Evolutionary conservation across 176 grass and related monocot species (phyloP).

Genomic region (Pharus latifolius): DNA sequence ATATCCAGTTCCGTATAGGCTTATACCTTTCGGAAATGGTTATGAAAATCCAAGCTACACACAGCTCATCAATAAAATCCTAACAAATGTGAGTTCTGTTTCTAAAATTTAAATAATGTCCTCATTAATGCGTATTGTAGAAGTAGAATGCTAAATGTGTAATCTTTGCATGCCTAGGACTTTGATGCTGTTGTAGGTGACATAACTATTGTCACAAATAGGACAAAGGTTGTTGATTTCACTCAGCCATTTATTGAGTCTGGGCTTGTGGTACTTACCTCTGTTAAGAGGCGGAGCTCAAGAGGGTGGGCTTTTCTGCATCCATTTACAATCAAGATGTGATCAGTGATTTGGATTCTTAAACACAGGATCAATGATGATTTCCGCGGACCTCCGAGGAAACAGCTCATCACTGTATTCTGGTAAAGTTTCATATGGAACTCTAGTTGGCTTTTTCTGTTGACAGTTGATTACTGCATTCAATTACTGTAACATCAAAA

Average conservation of each 20-base stretch:
- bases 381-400: slow-evolving; percentile 66
- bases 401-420: slow-evolving; percentile 63
- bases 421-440: slow-evolving; percentile 35
- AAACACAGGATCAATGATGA: slow-evolving; percentile 89
- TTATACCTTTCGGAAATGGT: slow-evolving; percentile 56
- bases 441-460: background rate
- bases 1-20: slow-evolving; percentile 61
- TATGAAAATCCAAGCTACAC: slow-evolving; percentile 59
- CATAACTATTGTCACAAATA: slow-evolving; percentile 58
- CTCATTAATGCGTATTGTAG: background rate
- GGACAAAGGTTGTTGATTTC: slow-evolving; percentile 72
- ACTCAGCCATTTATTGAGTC: slow-evolving; percentile 71
- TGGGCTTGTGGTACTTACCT: slow-evolving; percentile 64
- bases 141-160: background rate
- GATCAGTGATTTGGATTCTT: slow-evolving; percentile 76
- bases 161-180: slow-evolving; percentile 25
- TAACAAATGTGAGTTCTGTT: slow-evolving; percentile 49
- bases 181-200: slow-evolving; percentile 75
- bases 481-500: too few species aligned
- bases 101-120: slow-evolving; percentile 11
- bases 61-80: slow-evolving; percentile 30
- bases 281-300: slow-evolving; percentile 49
- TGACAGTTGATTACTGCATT: too few species aligned
- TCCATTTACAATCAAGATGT: slow-evolving; percentile 77
- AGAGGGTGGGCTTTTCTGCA: slow-evolving; percentile 68